Conservation (phyloP, 1,139 yeast species). For the Sugiyamaella grinbergsii region DNA sequence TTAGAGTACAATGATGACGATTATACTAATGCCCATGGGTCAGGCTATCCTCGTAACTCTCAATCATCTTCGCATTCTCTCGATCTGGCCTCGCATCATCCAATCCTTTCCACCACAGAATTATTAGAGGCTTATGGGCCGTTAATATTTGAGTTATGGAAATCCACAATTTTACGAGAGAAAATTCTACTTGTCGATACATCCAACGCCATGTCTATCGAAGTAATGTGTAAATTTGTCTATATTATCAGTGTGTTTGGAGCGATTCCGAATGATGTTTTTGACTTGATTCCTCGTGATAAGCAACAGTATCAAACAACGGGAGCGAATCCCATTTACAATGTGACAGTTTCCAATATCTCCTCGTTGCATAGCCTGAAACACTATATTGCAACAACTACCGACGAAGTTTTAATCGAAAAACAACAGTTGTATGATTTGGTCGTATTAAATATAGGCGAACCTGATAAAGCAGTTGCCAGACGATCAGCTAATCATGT, state of each 20-base stretch:
- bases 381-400: slow-evolving; percentile 62
- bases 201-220: slow-evolving; percentile 42
- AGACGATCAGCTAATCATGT: slow-evolving; percentile 20
- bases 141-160: slow-evolving; percentile 68
- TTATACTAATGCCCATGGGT: neutral
- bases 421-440: slow-evolving; percentile 60
- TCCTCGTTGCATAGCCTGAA: slow-evolving; percentile 27
- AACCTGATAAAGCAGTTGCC: slow-evolving; percentile 13
- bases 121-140: slow-evolving; percentile 67
- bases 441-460: slow-evolving; percentile 29
- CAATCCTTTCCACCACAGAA: slow-evolving; percentile 51
- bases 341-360: slow-evolving; percentile 63
- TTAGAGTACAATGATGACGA: slow-evolving; percentile 5
- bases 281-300: slow-evolving; percentile 31
- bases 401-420: slow-evolving; percentile 67
- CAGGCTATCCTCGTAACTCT: neutral
- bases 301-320: slow-evolving; percentile 3
- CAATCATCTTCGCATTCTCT: neutral
- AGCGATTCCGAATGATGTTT: slow-evolving; percentile 47
- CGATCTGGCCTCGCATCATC: slow-evolving; percentile 47
- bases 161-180: slow-evolving; percentile 63
- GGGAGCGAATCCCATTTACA: slow-evolving; percentile 50
- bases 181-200: slow-evolving; percentile 58
- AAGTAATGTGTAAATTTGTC: slow-evolving; percentile 50
- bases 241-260: slow-evolving; percentile 54